Percentiles rank a stretch among this genome's conserved stretches.
phyloP scores from a whole-genome alignment of 177 flowering plant species.

The Vitis hybrid region DNA sequence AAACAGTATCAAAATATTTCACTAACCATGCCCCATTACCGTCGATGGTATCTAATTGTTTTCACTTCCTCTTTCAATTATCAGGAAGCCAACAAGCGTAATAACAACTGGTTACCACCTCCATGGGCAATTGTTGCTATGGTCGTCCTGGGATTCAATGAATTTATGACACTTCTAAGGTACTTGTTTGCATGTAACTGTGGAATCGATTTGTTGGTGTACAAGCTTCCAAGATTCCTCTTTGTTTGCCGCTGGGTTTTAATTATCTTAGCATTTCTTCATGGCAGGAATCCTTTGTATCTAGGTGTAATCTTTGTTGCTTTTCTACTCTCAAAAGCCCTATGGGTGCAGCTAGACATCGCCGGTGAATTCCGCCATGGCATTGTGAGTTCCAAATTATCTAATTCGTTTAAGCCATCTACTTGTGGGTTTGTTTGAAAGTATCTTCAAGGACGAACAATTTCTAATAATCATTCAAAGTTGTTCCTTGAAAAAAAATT shows the following conservation, averaged over 20 bases:
- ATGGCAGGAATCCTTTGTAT: slow-evolving; percentile 86
- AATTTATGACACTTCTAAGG: slow-evolving; percentile 94
- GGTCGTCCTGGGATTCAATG: slow-evolving; percentile 85
- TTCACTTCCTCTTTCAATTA: slow-evolving; percentile 15
- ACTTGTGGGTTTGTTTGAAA: too few relatives aligned
- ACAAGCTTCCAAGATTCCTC: not conserved
- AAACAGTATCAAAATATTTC: not conserved
- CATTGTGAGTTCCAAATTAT: slow-evolving; percentile 60
- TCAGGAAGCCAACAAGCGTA: slow-evolving; percentile 90
- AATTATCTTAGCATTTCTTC: slow-evolving; percentile 10
- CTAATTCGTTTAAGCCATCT: not conserved
- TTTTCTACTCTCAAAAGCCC: slow-evolving; percentile 68
- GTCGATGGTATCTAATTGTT: not conserved
- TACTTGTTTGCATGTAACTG: slow-evolving; percentile 20
- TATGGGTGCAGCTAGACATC: slow-evolving; percentile 92
- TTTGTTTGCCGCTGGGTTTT: not conserved
- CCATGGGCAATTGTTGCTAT: slow-evolving; percentile 94
- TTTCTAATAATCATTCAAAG: not conserved
- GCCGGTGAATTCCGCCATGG: slow-evolving; percentile 89
- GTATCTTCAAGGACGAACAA: too few relatives aligned
- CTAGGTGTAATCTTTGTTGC: slow-evolving; percentile 68
- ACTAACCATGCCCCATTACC: not conserved
- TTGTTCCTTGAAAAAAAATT: not conserved
- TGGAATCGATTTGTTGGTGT: not conserved
- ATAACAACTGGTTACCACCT: slow-evolving; percentile 96